These are phyloP conservation scores for Syzygium aromaticum DNA, from an alignment of 345 rosid species.

Conservation along the genomic window DNA sequence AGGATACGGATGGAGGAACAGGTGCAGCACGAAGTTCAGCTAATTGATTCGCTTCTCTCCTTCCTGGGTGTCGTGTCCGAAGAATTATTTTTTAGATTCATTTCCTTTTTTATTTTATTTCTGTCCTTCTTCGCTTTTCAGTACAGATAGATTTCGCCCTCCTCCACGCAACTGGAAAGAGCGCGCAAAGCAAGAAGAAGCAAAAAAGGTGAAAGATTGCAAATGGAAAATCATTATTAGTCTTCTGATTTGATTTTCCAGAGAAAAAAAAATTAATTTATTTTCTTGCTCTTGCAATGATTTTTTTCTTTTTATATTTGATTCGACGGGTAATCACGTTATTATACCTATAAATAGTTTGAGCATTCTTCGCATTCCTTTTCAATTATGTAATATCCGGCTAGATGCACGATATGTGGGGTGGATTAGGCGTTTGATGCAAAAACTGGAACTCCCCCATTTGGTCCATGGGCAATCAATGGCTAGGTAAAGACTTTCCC, in stretches of 20 bases:
- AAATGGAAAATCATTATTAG: not conserved
- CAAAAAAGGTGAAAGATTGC: not conserved
- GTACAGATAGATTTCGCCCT: not conserved
- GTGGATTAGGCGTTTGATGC: not conserved
- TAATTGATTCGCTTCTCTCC: not conserved
- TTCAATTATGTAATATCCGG: not conserved
- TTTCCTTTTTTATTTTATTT: not conserved
- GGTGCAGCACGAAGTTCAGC: not conserved
- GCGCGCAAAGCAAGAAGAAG: not conserved
- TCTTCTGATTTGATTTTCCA: not conserved
- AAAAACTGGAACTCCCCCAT: accelerated
- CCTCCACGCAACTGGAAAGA: not conserved
- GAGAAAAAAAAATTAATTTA: not conserved
- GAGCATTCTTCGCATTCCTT: not conserved
- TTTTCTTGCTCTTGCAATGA: not conserved
- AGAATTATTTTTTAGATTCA: not conserved
- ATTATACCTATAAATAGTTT: not conserved
- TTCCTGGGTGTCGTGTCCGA: not conserved
- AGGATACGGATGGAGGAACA: not conserved
- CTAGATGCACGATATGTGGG: not conserved
- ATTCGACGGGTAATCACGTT: not conserved
- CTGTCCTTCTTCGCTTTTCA: not conserved
- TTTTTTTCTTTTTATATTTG: not conserved
- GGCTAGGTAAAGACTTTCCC: not conserved
- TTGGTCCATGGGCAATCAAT: not conserved